Evolutionary conservation across 2,329 filamentous ascomycete species (phyloP).

Genomic region (Metarhizium sp.): DNA sequence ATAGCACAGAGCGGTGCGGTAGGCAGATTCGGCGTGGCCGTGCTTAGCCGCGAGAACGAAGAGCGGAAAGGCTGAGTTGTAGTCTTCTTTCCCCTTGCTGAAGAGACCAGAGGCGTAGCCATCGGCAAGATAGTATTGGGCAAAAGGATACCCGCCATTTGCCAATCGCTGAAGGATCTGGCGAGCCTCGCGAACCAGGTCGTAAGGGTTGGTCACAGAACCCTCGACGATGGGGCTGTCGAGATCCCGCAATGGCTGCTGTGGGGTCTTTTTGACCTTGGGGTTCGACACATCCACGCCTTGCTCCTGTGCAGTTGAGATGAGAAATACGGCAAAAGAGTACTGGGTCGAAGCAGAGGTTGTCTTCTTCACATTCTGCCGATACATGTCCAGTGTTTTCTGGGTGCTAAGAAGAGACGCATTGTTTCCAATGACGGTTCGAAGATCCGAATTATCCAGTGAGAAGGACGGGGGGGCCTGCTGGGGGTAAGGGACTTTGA

Average conservation of each 20-base stretch:
- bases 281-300: conserved; percentile 44
- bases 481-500: conserved; percentile 70
- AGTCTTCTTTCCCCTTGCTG: conserved; percentile 87
- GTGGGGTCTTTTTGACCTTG: conserved; percentile 31
- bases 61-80: conserved; percentile 82
- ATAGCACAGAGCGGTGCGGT: conserved; percentile 88
- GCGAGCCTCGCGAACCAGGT: conserved; percentile 78
- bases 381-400: conserved; percentile 96
- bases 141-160: conserved; percentile 87
- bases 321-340: conserved; percentile 90
- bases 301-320: conserved; percentile 78
- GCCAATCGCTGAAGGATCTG: conserved; percentile 79
- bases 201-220: conserved; percentile 44
- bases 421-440: conserved; percentile 73
- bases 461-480: conserved; percentile 56
- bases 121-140: conserved; percentile 94
- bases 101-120: conserved; percentile 92
- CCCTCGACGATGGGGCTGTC: conserved; percentile 37
- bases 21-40: conserved; percentile 91
- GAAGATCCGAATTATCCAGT: conserved; percentile 74
- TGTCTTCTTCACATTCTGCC: conserved; percentile 94
- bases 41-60: conserved; percentile 94
- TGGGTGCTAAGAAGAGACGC: conserved; percentile 84
- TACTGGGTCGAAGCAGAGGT: conserved; percentile 86
- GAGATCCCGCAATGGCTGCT: conserved; percentile 36